Evolutionary conservation across 345 rosid species (phyloP).

Genomic region (Eucalyptus virginea): DNA sequence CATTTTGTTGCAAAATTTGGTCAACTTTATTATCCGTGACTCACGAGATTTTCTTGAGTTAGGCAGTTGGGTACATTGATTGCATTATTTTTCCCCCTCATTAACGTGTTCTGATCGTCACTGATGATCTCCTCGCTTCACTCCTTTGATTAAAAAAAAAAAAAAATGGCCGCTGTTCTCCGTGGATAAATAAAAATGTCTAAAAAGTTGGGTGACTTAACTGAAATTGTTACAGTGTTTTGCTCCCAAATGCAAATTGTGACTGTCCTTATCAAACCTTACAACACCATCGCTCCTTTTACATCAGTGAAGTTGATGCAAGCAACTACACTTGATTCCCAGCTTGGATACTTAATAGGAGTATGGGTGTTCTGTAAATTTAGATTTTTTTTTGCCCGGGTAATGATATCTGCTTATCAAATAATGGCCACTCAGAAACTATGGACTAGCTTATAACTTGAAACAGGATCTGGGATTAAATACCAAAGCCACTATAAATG

Average conservation of each 20-base stretch:
- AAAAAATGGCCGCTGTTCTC: neutral
- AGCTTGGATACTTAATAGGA: neutral
- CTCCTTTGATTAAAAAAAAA: neutral
- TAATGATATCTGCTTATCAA: neutral
- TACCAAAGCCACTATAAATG: neutral
- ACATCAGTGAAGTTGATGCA: neutral
- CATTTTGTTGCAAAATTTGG: neutral
- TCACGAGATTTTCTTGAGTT: slow-evolving; percentile 30
- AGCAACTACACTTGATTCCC: neutral
- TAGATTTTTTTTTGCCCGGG: neutral
- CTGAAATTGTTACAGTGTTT: neutral
- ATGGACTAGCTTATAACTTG: neutral
- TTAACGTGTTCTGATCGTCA: slow-evolving; percentile 18
- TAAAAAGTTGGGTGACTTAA: neutral
- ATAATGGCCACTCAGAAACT: neutral
- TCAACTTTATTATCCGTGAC: slow-evolving; percentile 17
- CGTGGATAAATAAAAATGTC: neutral
- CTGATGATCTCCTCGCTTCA: neutral
- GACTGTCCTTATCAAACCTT: neutral
- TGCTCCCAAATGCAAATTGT: neutral
- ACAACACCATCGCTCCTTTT: neutral
- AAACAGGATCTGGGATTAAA: neutral
- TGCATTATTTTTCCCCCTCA: neutral
- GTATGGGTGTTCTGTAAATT: neutral
- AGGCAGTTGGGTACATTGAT: slow-evolving; percentile 24